phyloP scores from a whole-genome alignment of 169 alveolate genomes.

The Cryptosporidium ryanae region DNA sequence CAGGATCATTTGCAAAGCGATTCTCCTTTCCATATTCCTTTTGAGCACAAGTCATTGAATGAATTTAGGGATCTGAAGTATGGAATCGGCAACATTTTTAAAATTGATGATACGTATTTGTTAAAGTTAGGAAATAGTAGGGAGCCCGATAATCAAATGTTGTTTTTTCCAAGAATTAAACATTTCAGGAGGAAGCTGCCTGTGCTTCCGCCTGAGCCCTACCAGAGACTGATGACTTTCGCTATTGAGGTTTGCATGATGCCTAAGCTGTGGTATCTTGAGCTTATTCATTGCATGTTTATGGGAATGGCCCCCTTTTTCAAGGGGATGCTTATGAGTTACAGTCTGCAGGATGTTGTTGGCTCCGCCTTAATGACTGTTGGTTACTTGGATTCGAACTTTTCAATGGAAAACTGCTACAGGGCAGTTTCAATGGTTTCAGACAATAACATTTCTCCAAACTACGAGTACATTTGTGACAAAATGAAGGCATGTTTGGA shows the following conservation, averaged over 20 bases:
- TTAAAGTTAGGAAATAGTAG: too few species aligned
- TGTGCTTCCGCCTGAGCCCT: constrained; percentile 34
- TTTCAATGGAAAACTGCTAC: constrained; percentile 23
- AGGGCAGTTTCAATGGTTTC: constrained; percentile 29
- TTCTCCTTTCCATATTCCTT: too few species aligned
- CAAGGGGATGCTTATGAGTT: constrained; percentile 33
- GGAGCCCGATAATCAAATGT: too few species aligned
- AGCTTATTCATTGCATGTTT: constrained; percentile 50
- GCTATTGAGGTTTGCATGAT: constrained; percentile 60
- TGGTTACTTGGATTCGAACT: constrained; percentile 32
- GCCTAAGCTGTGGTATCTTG: constrained; percentile 45
- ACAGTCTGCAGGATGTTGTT: constrained; percentile 33
- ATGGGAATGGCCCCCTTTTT: constrained; percentile 39
- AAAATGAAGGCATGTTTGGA: constrained; percentile 3
- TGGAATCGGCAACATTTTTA: too few species aligned
- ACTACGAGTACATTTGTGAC: constrained; percentile 31
- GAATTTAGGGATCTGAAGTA: too few species aligned
- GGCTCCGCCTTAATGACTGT: constrained; percentile 57
- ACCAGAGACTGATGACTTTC: constrained; percentile 52
- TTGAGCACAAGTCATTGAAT: too few species aligned
- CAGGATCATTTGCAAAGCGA: too few species aligned
- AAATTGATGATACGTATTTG: too few species aligned
- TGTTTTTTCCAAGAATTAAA: too few species aligned
- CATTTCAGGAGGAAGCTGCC: background rate
- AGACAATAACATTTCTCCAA: constrained; percentile 41